A percentile compares a stretch with the other conserved stretches of the same genome.
Evolutionary conservation across 1,284 basidiomycete species (phyloP).

Genomic region (Apiotrichum veenhuisii): DNA sequence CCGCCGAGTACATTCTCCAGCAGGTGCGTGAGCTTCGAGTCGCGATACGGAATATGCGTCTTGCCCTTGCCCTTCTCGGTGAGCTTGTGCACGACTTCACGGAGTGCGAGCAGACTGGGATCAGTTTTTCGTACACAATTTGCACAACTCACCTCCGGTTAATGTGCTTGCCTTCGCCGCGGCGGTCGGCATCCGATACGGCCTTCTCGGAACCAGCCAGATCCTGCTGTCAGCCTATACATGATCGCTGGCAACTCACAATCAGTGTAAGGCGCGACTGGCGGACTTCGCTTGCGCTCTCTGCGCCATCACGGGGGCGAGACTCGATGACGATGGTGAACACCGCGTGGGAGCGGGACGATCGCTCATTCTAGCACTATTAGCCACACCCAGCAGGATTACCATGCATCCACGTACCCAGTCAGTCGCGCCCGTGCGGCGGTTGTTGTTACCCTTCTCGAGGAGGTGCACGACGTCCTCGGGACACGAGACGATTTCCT

Average conservation of each 20-base stretch:
- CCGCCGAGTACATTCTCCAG: slow-evolving; percentile 57
- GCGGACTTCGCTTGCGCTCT: slow-evolving; percentile 36
- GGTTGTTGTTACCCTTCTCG: slow-evolving; percentile 52
- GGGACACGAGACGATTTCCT: slow-evolving; percentile 55
- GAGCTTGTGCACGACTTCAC: slow-evolving; percentile 58
- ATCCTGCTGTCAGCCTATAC: slow-evolving; percentile 44
- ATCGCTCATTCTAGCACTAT: slow-evolving; percentile 51
- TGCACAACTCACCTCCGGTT: slow-evolving; percentile 53
- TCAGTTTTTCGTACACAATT: slow-evolving; percentile 1
- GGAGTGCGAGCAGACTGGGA: slow-evolving; percentile 51
- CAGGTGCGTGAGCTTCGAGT: slow-evolving; percentile 56
- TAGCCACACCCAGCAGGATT: neutral
- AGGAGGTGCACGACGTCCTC: slow-evolving; percentile 53
- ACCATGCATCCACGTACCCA: slow-evolving; percentile 45
- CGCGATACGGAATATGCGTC: slow-evolving; percentile 56
- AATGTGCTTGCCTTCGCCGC: slow-evolving; percentile 58
- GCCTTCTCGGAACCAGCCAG: slow-evolving; percentile 58
- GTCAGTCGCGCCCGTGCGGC: slow-evolving; percentile 56
- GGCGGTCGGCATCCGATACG: slow-evolving; percentile 53
- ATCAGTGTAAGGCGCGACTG: slow-evolving; percentile 37
- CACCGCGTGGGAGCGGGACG: slow-evolving; percentile 55
- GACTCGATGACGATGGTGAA: slow-evolving; percentile 55
- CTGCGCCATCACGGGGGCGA: slow-evolving; percentile 34
- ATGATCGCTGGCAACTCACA: neutral
- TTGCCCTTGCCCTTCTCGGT: slow-evolving; percentile 48